A percentile compares a stretch with the other conserved stretches of the same genome.
These are phyloP conservation scores for Gastrolobium bilobum DNA, from an alignment of 306 rosid genomes.

Conservation along the genomic window DNA sequence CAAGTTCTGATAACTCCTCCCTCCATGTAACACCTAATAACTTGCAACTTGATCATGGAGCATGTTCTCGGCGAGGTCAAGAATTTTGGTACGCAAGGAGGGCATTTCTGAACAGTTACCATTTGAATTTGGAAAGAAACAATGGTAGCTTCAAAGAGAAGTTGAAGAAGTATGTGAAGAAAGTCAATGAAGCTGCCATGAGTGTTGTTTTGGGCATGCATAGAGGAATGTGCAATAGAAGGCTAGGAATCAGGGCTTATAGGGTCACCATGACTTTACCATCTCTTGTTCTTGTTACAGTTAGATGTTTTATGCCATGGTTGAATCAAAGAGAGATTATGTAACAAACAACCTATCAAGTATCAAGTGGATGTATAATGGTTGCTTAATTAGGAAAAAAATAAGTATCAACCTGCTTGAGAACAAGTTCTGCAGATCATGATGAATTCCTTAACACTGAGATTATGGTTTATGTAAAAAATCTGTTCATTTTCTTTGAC, in stretches of 20 bases:
- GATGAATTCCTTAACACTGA: neutral
- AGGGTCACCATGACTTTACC: conserved; percentile 58
- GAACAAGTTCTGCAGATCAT: neutral
- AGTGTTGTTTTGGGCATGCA: conserved; percentile 40
- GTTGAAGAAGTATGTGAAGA: conserved; percentile 55
- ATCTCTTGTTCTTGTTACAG: conserved; percentile 46
- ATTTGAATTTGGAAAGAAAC: conserved; percentile 49
- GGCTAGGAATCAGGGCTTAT: conserved; percentile 53
- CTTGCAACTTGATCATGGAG: conserved; percentile 45
- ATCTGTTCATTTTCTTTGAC: neutral
- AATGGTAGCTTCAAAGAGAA: conserved; percentile 53
- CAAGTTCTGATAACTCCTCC: neutral
- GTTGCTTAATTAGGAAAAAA: neutral
- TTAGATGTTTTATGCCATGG: conserved; percentile 60
- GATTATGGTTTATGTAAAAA: neutral
- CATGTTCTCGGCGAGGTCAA: conserved; percentile 45
- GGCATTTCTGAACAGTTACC: conserved; percentile 68
- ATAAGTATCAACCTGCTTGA: neutral
- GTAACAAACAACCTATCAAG: neutral
- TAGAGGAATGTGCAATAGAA: conserved; percentile 41
- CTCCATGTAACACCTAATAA: conserved; percentile 18
- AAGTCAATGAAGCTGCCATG: conserved; percentile 40
- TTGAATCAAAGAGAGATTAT: conserved; percentile 38
- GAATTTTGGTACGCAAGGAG: conserved; percentile 64
- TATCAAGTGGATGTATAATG: neutral